These are phyloP conservation scores for Arthrobotrys sphaeroides DNA, from an alignment of 2,329 filamentous ascomycete genomes.

Conservation along the genomic window DNA sequence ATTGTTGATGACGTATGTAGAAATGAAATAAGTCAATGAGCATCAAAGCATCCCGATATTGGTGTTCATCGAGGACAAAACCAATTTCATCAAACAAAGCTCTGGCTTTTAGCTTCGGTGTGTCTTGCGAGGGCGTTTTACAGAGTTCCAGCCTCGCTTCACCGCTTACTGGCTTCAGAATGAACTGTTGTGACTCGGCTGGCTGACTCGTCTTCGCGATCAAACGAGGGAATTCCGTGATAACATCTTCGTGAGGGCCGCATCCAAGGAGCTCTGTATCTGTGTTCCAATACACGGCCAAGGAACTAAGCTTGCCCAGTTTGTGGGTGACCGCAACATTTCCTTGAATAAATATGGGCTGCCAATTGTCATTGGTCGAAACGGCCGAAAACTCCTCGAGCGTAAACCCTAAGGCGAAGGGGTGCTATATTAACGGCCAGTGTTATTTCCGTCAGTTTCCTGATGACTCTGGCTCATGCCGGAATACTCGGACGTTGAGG, in stretches of 20 bases:
- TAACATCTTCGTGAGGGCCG: constrained; percentile 80
- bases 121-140: constrained; percentile 82
- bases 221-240: constrained; percentile 78
- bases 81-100: constrained; percentile 97
- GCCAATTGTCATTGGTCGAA: constrained; percentile 94
- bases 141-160: constrained; percentile 94
- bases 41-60: constrained; percentile 97
- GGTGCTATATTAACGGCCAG: constrained; percentile 66
- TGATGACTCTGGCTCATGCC: constrained; percentile 21
- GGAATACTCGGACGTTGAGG: background rate
- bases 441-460: background rate
- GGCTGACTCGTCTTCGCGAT: constrained; percentile 76
- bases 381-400: constrained; percentile 96
- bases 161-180: constrained; percentile 93
- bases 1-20: constrained; percentile 96
- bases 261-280: constrained; percentile 84
- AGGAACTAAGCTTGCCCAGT: constrained; percentile 84
- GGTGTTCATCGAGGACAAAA: constrained; percentile 94
- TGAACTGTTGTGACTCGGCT: constrained; percentile 80
- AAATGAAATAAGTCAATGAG: constrained; percentile 98
- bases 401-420: constrained; percentile 90
- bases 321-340: constrained; percentile 87
- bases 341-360: constrained; percentile 93
- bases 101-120: constrained; percentile 87
- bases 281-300: constrained; percentile 98